These are phyloP conservation scores for Trametes sanguinea DNA, from an alignment of 768 basidiomycete species.

Conservation along the genomic window DNA sequence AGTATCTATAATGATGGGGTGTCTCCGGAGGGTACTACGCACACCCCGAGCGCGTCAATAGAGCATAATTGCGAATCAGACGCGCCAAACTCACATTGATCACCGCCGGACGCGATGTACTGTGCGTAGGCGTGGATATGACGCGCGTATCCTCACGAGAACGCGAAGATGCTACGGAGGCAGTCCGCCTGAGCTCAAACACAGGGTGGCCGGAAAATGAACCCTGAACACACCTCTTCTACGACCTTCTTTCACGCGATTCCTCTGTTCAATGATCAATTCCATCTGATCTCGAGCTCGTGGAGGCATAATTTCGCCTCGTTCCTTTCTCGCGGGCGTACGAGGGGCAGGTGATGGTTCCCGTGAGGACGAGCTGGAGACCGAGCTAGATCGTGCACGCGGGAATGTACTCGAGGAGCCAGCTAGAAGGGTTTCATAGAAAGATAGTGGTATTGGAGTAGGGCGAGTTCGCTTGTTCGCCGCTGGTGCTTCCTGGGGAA, in stretches of 20 bases:
- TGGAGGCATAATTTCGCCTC: constrained; percentile 50
- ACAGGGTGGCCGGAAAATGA: neutral
- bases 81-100: constrained; percentile 47
- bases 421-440: neutral
- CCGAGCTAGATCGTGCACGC: constrained; percentile 44
- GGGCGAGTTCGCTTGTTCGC: neutral
- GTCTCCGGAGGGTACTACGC: constrained; percentile 26
- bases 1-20: constrained; percentile 33
- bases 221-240: constrained; percentile 48
- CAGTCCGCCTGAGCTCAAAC: neutral
- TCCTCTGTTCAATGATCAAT: constrained; percentile 71
- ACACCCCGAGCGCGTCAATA: neutral
- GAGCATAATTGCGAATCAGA: constrained; percentile 34
- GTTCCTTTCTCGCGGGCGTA: constrained; percentile 68
- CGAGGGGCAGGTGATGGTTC: constrained; percentile 45
- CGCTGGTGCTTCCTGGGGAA: constrained; percentile 1
- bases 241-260: constrained; percentile 50
- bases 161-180: constrained; percentile 26
- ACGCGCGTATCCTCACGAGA: constrained; percentile 29
- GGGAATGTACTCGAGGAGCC: constrained; percentile 7
- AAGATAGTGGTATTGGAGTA: neutral
- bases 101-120: constrained; percentile 14
- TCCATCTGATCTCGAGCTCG: constrained; percentile 78
- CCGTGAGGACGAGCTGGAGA: constrained; percentile 47
- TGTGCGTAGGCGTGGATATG: constrained; percentile 5